Evolutionary conservation across 108 stramenopile species (phyloP), one percentile per base, ranked within the genome.

Genomic region (Cyclostephanos invisitatus): DNA sequence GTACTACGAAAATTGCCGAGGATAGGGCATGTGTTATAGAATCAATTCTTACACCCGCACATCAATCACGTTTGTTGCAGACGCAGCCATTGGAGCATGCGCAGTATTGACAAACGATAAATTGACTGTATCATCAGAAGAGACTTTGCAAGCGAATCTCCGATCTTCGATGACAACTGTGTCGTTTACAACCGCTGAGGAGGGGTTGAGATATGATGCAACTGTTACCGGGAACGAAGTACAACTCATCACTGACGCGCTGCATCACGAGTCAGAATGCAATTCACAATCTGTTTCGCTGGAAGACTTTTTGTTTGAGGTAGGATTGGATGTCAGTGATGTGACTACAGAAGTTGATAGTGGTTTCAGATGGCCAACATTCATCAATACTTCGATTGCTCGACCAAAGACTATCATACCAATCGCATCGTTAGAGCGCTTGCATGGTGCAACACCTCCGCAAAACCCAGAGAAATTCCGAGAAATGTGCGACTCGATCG

Each of bases 71-170:
- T n/a, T n/a, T 65, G 46, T 65, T 65, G 79, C 89, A 38, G 85
- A 93, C 80, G 91, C 89, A 25, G 89, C 89, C 49, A 80, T 92
- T 63, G 91, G 88, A 32, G 89, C 77, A 3, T 62, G 67, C 60
- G 46, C 78, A 10, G 68, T 69, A 46, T 38, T 79, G 21, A 67
- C 72, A 42, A 62, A 62, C 21, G 64, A 79, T 62, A 7, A 67
- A 32, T 47, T 20, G 7, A 27, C 68, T 15, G 53, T 69, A 17
- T 27, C 59, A 28, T 78, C 78, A 5, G 40, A 28, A 35, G 73
- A 49, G 25, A 18, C 9, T 50, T 22, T 40, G 29, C 1, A 51
- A 25, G 0, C 12, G 15, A 50, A 72, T 54, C 32, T 46, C 20
- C 0, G 37, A 24, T 62, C 64, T 49, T 58, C 62, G 28, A 25